phyloP scores from a whole-genome alignment of 352 stramenopile genomes.

The Pythium guiyangense region DNA sequence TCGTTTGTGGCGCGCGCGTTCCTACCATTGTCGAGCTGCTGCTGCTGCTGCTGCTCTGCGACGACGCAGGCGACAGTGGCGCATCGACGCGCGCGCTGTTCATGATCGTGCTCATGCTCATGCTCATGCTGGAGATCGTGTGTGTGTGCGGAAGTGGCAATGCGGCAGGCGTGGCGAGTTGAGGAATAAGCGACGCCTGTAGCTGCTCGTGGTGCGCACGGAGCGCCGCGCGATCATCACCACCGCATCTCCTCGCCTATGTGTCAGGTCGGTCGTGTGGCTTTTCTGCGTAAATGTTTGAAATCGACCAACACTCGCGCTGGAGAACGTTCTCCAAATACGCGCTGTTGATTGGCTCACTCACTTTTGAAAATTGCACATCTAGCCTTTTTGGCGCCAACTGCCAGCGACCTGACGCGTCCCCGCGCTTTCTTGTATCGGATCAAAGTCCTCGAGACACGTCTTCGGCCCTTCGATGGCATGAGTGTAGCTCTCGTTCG shows the following conservation, averaged over 20 bases:
- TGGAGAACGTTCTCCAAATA: conserved; percentile 26
- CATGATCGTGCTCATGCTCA: not conserved
- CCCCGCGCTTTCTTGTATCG: conserved; percentile 3
- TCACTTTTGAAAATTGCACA: not conserved
- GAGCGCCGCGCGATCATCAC: too few species aligned
- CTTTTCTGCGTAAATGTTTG: too few species aligned
- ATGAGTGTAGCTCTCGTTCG: not conserved
- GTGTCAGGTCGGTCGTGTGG: too few species aligned
- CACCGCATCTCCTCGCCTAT: conserved; percentile 2
- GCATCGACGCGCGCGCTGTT: not conserved
- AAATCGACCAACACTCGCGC: conserved; percentile 25
- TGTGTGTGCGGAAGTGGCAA: not conserved
- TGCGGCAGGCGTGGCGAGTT: conserved; percentile 16
- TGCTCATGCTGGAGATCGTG: conserved; percentile 9
- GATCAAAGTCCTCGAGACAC: too few species aligned
- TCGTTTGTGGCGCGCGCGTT: too few species aligned
- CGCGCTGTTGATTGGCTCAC: conserved; percentile 15
- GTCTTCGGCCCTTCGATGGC: too few species aligned
- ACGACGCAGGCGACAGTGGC: not conserved
- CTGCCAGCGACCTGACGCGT: not conserved
- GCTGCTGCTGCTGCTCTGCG: not conserved
- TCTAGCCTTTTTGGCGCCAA: conserved; percentile 6
- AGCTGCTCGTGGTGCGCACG: conserved; percentile 2
- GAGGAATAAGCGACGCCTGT: conserved; percentile 19
- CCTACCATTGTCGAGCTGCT: not conserved